Evolutionary conservation across 1,139 yeast species (phyloP), one percentile per base, ranked within the genome.

Genomic region (Protomyces macrosporus): DNA sequence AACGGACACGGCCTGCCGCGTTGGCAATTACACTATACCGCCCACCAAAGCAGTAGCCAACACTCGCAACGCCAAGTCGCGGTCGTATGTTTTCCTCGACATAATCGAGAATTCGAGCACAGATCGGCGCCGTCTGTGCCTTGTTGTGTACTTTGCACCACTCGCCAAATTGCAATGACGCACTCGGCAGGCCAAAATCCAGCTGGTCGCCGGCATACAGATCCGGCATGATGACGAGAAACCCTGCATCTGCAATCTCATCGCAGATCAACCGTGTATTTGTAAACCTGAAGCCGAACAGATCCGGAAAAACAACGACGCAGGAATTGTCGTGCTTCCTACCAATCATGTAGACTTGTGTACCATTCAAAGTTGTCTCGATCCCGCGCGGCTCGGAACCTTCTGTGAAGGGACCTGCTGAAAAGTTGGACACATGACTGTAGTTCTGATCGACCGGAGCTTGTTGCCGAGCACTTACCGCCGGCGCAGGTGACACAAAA

Each of bases 21-120:
- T 58, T 58, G n/a, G 62, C 62, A 39, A 58, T 45, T 61, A 12
- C 71, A 74, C 36, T 67, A 62, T 66, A 67, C 59, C 67, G 67
- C 6, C 65, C 69, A 12, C 69, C 69, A 45, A 64, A 67, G 61
- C 69, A 67, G 68, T 66, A 67, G 1, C 69, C 69, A 33, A 67
- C 67, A 6, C 66, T 40, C 40, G 65, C 66, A 45, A 64, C 52
- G 39, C 67, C 64, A 12, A 52, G 54, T 23, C 67, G 65, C 6
- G 62, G 63, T 7, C 68, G 68, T 30, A 54, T 65, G 36, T 64
- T 60, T 65, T 64, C 65, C 64, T 67, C 67, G 39, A 58, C 53
- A 54, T 54, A 64, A 36, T 57, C 67, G 30, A 67, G 37, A 6
- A 67, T 56, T 53, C 51, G 62, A 34, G 65, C 64, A 39, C 66